phyloP scores from a whole-genome alignment of 1,284 basidiomycete species.

The Singerocomus rubriflavus region DNA sequence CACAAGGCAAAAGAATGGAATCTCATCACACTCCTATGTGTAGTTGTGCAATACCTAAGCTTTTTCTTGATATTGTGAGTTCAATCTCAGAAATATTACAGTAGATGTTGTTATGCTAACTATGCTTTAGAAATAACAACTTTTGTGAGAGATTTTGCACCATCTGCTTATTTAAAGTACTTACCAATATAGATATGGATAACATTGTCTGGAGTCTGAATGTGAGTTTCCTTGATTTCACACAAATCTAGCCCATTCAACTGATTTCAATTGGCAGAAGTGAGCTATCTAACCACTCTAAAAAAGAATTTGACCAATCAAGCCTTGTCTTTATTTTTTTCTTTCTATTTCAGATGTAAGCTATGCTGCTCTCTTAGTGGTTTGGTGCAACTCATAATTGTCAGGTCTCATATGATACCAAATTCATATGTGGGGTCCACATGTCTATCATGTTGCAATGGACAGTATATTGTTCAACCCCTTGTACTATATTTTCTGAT shows the following conservation, averaged over 20 bases:
- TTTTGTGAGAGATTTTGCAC: constrained; percentile 11
- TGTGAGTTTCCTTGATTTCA: constrained; percentile 3
- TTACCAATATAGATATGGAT: constrained; percentile 10
- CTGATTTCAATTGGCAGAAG: constrained; percentile 6
- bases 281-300: not conserved
- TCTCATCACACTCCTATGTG: constrained; percentile 18
- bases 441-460: constrained; percentile 18
- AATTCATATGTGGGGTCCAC: constrained; percentile 14
- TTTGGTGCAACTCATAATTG: not conserved
- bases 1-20: constrained; percentile 18
- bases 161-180: not conserved
- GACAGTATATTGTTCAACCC: constrained; percentile 12
- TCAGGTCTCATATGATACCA: constrained; percentile 18
- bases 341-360: constrained; percentile 14
- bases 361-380: not conserved
- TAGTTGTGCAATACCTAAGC: constrained; percentile 21
- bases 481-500: not conserved
- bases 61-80: constrained; percentile 17
- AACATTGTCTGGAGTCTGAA: constrained; percentile 8
- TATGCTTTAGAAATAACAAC: constrained; percentile 2
- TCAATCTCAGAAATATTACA: not conserved
- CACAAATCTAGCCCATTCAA: not conserved
- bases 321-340: not conserved
- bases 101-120: not conserved
- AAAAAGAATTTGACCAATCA: not conserved